These are phyloP conservation scores for Lachnellula occidentalis DNA, from an alignment of 2,329 filamentous ascomycete species.

Conservation along the genomic window DNA sequence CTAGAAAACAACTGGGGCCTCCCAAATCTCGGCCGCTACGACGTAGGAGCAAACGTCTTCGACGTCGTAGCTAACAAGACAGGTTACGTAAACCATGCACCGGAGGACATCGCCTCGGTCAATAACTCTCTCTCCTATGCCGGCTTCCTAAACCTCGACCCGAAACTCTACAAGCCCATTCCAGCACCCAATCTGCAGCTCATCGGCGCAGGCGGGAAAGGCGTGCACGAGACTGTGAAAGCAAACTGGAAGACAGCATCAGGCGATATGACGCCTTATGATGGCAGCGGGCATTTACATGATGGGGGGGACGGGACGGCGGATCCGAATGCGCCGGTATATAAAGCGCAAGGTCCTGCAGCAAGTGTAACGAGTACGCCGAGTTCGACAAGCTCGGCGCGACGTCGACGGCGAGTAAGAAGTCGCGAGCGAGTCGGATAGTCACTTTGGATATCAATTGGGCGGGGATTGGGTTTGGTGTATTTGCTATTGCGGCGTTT, in stretches of 20 bases:
- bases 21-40: slow-evolving; percentile 39
- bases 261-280: slow-evolving; percentile 37
- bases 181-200: slow-evolving; percentile 41
- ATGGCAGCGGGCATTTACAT: slow-evolving; percentile 39
- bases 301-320: slow-evolving; percentile 35
- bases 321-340: slow-evolving; percentile 34
- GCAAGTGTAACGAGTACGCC: slow-evolving; percentile 14
- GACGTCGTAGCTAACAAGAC: slow-evolving; percentile 26
- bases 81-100: slow-evolving; percentile 25
- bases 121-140: slow-evolving; percentile 42
- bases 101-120: slow-evolving; percentile 32
- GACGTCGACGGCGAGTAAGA: neutral
- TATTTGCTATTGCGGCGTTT: slow-evolving; percentile 2
- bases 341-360: slow-evolving; percentile 30
- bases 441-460: neutral
- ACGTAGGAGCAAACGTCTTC: slow-evolving; percentile 36
- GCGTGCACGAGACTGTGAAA: slow-evolving; percentile 33
- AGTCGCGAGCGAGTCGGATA: neutral
- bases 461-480: slow-evolving; percentile 2
- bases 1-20: slow-evolving; percentile 40
- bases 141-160: slow-evolving; percentile 36
- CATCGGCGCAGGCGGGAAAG: slow-evolving; percentile 38
- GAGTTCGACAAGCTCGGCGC: neutral
- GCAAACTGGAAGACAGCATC: slow-evolving; percentile 29
- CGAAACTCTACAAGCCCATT: slow-evolving; percentile 28